A percentile compares a stretch with the other conserved stretches of the same genome.
phyloP scores from a whole-genome alignment of 345 rosid species.

The Eutrema yunnanense region DNA sequence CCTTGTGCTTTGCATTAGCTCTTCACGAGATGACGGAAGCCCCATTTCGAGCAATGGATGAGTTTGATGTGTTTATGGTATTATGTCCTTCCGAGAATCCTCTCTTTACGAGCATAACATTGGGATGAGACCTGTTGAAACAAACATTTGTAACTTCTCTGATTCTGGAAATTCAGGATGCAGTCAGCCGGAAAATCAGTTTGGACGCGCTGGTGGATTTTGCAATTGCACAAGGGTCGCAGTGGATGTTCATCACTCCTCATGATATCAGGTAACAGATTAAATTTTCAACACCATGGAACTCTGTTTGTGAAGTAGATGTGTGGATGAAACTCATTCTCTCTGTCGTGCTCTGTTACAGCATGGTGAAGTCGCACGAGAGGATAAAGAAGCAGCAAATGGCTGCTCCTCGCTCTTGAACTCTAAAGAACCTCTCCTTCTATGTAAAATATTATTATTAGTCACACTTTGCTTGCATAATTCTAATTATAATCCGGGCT shows the following conservation, averaged over 20 bases:
- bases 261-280: constrained; percentile 77
- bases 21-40: constrained; percentile 93
- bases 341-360: constrained; percentile 28
- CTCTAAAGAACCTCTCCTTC: not conserved
- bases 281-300: not conserved
- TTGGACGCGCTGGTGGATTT: constrained; percentile 82
- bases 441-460: not conserved
- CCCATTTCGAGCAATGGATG: constrained; percentile 98
- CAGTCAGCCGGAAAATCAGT: constrained; percentile 93
- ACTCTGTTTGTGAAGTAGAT: not conserved
- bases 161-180: constrained; percentile 52
- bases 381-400: constrained; percentile 88
- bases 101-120: not conserved
- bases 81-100: not conserved
- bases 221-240: constrained; percentile 75
- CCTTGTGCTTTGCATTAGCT: constrained; percentile 87
- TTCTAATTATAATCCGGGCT: not conserved
- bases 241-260: constrained; percentile 98
- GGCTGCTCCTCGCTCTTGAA: constrained; percentile 88
- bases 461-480: not conserved
- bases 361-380: constrained; percentile 66
- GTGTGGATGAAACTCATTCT: not conserved
- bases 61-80: constrained; percentile 99
- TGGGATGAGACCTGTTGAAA: not conserved
- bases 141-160: not conserved